These are phyloP conservation scores for Cytospora chrysosperma DNA, from an alignment of 2,329 filamentous ascomycete species.

Conservation along the genomic window DNA sequence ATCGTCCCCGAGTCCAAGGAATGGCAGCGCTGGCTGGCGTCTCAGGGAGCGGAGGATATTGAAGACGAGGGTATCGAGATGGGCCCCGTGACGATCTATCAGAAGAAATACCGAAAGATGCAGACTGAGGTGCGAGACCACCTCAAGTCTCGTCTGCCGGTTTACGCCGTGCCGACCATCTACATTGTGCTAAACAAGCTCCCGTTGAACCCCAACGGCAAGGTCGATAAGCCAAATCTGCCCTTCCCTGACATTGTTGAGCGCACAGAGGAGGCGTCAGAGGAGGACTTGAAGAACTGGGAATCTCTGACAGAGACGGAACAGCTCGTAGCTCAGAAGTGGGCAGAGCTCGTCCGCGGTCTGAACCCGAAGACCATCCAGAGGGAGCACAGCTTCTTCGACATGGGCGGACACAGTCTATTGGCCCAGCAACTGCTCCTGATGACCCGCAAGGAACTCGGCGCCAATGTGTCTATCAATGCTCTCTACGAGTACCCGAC, in stretches of 20 bases:
- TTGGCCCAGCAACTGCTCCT: slow-evolving; percentile 80
- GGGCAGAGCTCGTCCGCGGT: slow-evolving; percentile 68
- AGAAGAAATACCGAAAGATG: slow-evolving; percentile 46
- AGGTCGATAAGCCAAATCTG: slow-evolving; percentile 65
- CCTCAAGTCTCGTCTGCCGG: slow-evolving; percentile 69
- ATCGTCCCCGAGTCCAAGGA: slow-evolving; percentile 77
- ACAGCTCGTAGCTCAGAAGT: slow-evolving; percentile 66
- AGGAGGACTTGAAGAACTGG: slow-evolving; percentile 43
- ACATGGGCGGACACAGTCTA: slow-evolving; percentile 77
- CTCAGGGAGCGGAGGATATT: slow-evolving; percentile 52
- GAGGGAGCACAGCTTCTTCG: slow-evolving; percentile 66
- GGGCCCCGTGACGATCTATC: slow-evolving; percentile 42
- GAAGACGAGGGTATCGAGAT: slow-evolving; percentile 52
- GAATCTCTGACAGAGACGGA: slow-evolving; percentile 54
- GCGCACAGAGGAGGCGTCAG: slow-evolving; percentile 48
- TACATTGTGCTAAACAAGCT: slow-evolving; percentile 71
- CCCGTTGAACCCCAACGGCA: slow-evolving; percentile 82
- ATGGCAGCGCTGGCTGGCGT: slow-evolving; percentile 68
- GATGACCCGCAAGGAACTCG: slow-evolving; percentile 49
- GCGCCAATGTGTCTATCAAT: slow-evolving; percentile 62
- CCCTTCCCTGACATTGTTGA: slow-evolving; percentile 78
- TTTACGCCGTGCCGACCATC: slow-evolving; percentile 73
- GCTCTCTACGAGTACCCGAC: slow-evolving; percentile 66
- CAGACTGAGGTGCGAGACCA: slow-evolving; percentile 58
- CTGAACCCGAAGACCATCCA: slow-evolving; percentile 65